Conservation (phyloP, 1,284 basidiomycete species). For the Meripilus lineatus region DNA sequence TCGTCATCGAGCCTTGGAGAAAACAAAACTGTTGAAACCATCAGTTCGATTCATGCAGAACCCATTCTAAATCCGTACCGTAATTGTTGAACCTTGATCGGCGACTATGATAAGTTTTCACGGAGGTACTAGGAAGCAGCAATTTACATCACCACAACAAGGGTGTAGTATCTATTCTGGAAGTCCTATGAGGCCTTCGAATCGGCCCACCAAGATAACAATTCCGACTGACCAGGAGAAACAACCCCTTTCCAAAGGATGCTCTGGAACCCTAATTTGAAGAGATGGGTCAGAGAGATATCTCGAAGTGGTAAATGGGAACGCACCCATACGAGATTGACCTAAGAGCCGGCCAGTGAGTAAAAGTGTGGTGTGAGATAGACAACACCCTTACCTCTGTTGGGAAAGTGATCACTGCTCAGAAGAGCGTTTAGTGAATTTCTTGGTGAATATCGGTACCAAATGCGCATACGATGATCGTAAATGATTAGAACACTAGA, state of each 20-base stretch:
- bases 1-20: neutral
- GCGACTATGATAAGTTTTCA: neutral
- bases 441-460: constrained; percentile 1
- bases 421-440: neutral
- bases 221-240: constrained; percentile 40
- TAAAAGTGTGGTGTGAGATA: neutral
- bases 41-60: neutral
- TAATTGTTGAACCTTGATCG: constrained; percentile 5
- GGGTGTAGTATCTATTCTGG: constrained; percentile 9
- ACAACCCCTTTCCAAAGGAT: constrained; percentile 46
- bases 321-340: constrained; percentile 50
- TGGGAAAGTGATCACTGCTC: constrained; percentile 45
- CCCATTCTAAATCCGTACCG: neutral
- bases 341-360: constrained; percentile 33
- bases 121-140: neutral
- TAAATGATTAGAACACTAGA: constrained; percentile 46
- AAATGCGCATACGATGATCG: constrained; percentile 40
- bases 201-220: neutral
- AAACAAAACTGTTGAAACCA: constrained; percentile 1
- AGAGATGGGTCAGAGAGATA: neutral
- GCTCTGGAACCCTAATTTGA: constrained; percentile 38
- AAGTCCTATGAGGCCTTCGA: neutral
- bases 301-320: constrained; percentile 7
- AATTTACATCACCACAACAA: constrained; percentile 2
- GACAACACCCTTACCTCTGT: constrained; percentile 36